Percentiles rank a stretch among this genome's conserved stretches.
Conservation (phyloP, 306 rosid species). For the Mucuna pruriens region DNA sequence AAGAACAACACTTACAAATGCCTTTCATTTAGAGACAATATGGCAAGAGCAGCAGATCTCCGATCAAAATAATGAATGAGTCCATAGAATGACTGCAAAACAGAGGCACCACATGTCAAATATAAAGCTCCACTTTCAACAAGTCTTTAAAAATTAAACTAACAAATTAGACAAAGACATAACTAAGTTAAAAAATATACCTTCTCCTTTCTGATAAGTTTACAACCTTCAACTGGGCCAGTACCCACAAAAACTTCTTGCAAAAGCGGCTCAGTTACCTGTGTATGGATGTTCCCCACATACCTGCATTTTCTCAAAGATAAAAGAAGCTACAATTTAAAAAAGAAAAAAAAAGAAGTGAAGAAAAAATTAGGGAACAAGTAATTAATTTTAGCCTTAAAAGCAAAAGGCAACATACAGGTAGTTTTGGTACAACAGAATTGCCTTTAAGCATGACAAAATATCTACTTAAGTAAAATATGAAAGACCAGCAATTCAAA, state of each 20-base stretch:
- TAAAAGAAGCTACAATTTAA: constrained; percentile 54
- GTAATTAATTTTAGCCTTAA: constrained; percentile 24
- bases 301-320: constrained; percentile 78
- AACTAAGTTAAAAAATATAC: constrained; percentile 41
- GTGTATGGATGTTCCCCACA: constrained; percentile 93
- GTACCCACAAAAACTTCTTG: constrained; percentile 97
- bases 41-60: constrained; percentile 94
- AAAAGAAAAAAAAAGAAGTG: constrained; percentile 50
- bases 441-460: neutral
- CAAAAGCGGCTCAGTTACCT: constrained; percentile 95
- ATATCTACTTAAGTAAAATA: constrained; percentile 2
- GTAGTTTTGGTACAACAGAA: constrained; percentile 1
- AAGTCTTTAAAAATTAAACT: constrained; percentile 5
- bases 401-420: constrained; percentile 24
- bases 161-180: constrained; percentile 27
- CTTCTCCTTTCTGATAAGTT: constrained; percentile 96
- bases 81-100: constrained; percentile 95
- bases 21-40: constrained; percentile 90
- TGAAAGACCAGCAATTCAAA: constrained; percentile 5
- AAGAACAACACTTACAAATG: constrained; percentile 73
- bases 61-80: constrained; percentile 95
- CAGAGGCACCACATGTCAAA: constrained; percentile 31
- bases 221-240: constrained; percentile 93
- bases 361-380: constrained; percentile 47
- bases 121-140: neutral